Conservation (phyloP, 2,329 filamentous ascomycete species). For the Botrytis byssoidea region DNA sequence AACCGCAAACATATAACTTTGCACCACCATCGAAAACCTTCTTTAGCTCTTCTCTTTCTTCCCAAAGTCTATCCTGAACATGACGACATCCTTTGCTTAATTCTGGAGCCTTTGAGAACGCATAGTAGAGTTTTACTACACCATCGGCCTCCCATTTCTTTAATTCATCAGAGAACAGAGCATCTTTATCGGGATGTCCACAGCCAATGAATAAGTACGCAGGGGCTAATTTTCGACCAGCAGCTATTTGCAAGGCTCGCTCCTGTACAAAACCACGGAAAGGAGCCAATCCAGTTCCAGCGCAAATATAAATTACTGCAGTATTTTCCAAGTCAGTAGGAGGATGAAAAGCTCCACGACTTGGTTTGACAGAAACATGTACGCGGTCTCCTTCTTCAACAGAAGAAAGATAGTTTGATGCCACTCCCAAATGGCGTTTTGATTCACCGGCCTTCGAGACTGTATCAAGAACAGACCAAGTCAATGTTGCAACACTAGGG, state of each 20-base stretch:
- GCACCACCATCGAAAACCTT: slow-evolving; percentile 22
- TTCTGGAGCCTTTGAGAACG: slow-evolving; percentile 13
- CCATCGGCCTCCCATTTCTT: slow-evolving; percentile 28
- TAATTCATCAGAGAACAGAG: slow-evolving; percentile 45
- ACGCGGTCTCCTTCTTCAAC: slow-evolving; percentile 42
- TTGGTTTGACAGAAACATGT: slow-evolving; percentile 43
- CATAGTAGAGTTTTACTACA: slow-evolving; percentile 21
- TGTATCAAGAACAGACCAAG: slow-evolving; percentile 55
- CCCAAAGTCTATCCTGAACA: slow-evolving; percentile 25
- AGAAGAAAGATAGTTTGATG: slow-evolving; percentile 49
- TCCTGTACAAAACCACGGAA: slow-evolving; percentile 38
- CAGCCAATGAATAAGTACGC: slow-evolving; percentile 51
- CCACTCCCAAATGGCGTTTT: slow-evolving; percentile 45
- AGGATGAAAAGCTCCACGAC: slow-evolving; percentile 38
- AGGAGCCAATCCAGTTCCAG: slow-evolving; percentile 39
- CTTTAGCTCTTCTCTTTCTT: slow-evolving; percentile 19
- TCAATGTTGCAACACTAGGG: slow-evolving; percentile 62
- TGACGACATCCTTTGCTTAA: slow-evolving; percentile 18
- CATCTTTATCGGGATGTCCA: slow-evolving; percentile 44
- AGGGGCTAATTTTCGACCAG: slow-evolving; percentile 21
- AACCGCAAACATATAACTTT: slow-evolving; percentile 24
- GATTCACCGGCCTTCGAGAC: slow-evolving; percentile 42
- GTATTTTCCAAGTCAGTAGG: slow-evolving; percentile 34
- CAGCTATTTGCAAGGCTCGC: slow-evolving; percentile 15
- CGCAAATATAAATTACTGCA: slow-evolving; percentile 39